Evolutionary conservation across 2,329 filamentous ascomycete species (phyloP).

Genomic region (Ascochyta lentis): DNA sequence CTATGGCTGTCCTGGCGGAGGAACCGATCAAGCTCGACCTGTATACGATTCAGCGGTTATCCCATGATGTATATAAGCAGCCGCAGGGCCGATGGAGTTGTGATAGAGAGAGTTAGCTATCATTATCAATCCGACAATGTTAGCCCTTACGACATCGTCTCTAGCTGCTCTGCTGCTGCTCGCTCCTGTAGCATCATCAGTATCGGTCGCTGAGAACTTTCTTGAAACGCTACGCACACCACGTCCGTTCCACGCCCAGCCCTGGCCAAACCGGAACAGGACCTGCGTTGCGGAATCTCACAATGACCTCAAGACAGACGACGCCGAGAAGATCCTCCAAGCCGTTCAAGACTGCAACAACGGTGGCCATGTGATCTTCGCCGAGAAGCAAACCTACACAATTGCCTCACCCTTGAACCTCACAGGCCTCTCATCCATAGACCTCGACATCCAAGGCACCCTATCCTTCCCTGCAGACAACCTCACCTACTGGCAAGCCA

Average conservation of each 20-base stretch:
- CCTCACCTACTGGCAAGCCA: conserved; percentile 18
- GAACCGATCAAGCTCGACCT: neutral
- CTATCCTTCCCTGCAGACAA: conserved; percentile 13
- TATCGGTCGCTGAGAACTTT: conserved; percentile 20
- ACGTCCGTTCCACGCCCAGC: conserved; percentile 18
- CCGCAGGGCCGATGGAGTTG: neutral
- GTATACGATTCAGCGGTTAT: neutral
- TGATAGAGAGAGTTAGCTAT: neutral
- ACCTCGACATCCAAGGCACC: conserved; percentile 23
- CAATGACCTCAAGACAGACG: conserved; percentile 15
- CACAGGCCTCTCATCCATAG: conserved; percentile 14
- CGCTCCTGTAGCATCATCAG: conserved; percentile 8
- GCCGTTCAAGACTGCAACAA: conserved; percentile 19
- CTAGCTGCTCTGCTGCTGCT: conserved; percentile 7
- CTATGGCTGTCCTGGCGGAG: neutral
- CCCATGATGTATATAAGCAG: conserved; percentile 2
- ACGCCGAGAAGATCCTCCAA: conserved; percentile 14
- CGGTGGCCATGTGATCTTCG: conserved; percentile 23
- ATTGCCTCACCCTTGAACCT: conserved; percentile 18
- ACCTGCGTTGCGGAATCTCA: conserved; percentile 23
- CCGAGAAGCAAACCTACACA: conserved; percentile 14
- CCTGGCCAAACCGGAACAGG: conserved; percentile 18
- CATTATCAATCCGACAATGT: neutral
- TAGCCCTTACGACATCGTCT: neutral
- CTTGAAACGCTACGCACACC: conserved; percentile 20